Conservation (phyloP, 2,329 filamentous ascomycete genomes). For the Diplodia scrobiculata region DNA sequence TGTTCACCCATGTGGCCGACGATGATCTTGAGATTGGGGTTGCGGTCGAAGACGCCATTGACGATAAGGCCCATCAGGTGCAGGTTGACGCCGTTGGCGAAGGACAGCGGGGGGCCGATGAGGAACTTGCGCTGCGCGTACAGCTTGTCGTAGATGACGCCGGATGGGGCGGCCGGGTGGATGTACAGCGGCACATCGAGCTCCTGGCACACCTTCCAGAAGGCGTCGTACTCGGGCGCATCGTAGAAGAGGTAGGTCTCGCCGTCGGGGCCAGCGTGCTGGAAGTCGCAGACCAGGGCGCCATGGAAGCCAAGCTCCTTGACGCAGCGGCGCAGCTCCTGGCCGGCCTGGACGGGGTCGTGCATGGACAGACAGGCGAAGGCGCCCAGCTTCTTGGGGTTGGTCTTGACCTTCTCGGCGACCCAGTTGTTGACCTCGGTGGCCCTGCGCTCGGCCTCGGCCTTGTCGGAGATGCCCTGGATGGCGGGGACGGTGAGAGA, state of each 20-base stretch:
- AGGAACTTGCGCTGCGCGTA: constrained; percentile 63
- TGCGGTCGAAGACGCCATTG: constrained; percentile 55
- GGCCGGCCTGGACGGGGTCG: constrained; percentile 54
- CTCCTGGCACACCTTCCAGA: constrained; percentile 61
- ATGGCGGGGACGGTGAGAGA: constrained; percentile 38
- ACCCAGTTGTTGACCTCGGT: constrained; percentile 38
- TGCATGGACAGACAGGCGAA: constrained; percentile 47
- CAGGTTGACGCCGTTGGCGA: constrained; percentile 58
- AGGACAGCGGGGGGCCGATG: constrained; percentile 49
- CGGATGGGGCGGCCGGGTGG: constrained; percentile 60
- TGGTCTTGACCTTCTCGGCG: constrained; percentile 33
- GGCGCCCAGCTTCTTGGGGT: constrained; percentile 25
- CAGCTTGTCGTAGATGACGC: constrained; percentile 59
- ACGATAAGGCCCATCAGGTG: constrained; percentile 59
- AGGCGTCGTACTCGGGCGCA: constrained; percentile 60
- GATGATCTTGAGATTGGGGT: constrained; percentile 52
- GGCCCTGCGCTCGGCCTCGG: constrained; percentile 36
- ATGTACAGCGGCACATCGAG: constrained; percentile 67
- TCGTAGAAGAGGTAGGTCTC: constrained; percentile 68
- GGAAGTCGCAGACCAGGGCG: constrained; percentile 57
- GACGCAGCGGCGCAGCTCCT: constrained; percentile 58
- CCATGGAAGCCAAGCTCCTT: constrained; percentile 49
- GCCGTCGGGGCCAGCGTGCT: constrained; percentile 60
- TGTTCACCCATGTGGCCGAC: constrained; percentile 55
- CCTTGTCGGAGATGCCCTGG: constrained; percentile 36